phyloP scores from a whole-genome alignment of 2,329 filamentous ascomycete species.

The Fusarium pseudocircinatum region DNA sequence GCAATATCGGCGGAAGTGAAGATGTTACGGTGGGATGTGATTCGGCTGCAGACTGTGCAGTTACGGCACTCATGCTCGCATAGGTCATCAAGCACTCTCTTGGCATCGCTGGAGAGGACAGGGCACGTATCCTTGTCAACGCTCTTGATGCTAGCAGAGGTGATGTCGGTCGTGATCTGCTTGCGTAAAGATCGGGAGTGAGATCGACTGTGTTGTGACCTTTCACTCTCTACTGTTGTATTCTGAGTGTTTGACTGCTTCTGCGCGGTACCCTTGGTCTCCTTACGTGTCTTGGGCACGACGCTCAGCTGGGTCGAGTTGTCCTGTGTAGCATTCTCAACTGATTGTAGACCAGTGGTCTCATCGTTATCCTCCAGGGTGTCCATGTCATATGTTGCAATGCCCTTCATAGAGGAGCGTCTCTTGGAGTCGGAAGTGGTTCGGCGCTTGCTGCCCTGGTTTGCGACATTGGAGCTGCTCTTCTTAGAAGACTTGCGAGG shows the following conservation, averaged over 20 bases:
- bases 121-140: constrained; percentile 50
- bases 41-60: constrained; percentile 66
- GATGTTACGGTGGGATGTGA: constrained; percentile 56
- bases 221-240: constrained; percentile 40
- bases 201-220: constrained; percentile 39
- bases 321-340: constrained; percentile 50
- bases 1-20: constrained; percentile 51
- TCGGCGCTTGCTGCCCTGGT: constrained; percentile 56
- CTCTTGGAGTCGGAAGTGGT: constrained; percentile 39
- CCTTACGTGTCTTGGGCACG: constrained; percentile 39
- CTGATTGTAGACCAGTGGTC: constrained; percentile 47
- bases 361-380: constrained; percentile 48
- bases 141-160: constrained; percentile 37
- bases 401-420: constrained; percentile 33
- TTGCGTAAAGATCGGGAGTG: constrained; percentile 43
- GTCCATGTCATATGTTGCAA: constrained; percentile 38
- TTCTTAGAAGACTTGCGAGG: constrained; percentile 49
- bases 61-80: constrained; percentile 65
- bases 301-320: constrained; percentile 47
- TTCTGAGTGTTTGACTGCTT: constrained; percentile 34
- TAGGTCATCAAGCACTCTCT: constrained; percentile 62
- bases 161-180: constrained; percentile 38
- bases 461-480: constrained; percentile 48
- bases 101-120: constrained; percentile 62
- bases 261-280: constrained; percentile 25